Evolutionary conservation across 208 protist genomes (phyloP).

Genomic region (Porcisia hertigi): DNA sequence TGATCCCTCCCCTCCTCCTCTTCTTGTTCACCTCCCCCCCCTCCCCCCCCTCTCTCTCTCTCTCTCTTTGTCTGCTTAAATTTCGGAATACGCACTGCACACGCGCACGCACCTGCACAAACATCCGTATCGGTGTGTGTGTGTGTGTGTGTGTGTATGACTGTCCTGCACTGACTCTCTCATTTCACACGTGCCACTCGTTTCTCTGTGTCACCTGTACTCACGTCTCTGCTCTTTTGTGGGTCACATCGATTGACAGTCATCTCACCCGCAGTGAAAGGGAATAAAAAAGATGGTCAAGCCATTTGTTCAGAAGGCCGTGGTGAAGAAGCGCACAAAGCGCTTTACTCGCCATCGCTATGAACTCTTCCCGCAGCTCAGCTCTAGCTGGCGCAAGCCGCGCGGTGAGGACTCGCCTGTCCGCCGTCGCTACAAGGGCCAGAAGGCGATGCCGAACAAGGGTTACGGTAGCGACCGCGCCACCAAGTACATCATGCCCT

Average conservation of each 20-base stretch:
- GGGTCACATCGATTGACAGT: slow-evolving; percentile 1
- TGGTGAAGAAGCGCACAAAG: slow-evolving; percentile 98
- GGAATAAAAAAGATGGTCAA: slow-evolving; percentile 85
- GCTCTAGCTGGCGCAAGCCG: slow-evolving; percentile 97
- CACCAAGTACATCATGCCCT: slow-evolving; percentile 96
- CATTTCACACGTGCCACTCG: slow-evolving; percentile 9
- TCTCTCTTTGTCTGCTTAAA: background rate
- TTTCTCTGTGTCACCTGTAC: background rate
- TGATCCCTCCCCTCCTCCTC: background rate
- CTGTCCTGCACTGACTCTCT: background rate
- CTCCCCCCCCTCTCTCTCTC: background rate
- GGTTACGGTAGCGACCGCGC: slow-evolving; percentile 98
- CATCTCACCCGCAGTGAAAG: slow-evolving; percentile 15
- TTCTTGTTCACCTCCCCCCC: background rate
- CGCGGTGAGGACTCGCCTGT: slow-evolving; percentile 98
- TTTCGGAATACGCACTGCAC: background rate
- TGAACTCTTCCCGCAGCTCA: slow-evolving; percentile 94
- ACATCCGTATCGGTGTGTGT: background rate
- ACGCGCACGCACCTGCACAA: background rate
- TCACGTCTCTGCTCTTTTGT: background rate
- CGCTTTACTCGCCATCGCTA: slow-evolving; percentile 96
- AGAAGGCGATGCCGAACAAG: slow-evolving; percentile 97
- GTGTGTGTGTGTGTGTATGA: too few relatives aligned
- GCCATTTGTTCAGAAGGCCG: slow-evolving; percentile 87
- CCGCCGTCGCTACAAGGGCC: slow-evolving; percentile 97